phyloP scores from a whole-genome alignment of 768 basidiomycete species.

The Podaxis carcinomalis region DNA sequence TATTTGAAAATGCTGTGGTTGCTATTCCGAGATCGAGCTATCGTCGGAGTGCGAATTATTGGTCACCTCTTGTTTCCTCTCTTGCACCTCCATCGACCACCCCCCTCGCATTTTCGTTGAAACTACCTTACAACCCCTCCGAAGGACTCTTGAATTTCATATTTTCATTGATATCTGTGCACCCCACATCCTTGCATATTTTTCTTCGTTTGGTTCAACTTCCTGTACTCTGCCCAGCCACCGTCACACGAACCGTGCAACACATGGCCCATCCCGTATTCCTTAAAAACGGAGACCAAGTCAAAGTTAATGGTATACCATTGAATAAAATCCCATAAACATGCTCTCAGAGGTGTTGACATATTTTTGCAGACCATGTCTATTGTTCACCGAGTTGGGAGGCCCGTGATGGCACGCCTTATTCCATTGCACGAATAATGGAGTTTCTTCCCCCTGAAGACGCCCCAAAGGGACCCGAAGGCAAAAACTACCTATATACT shows the following conservation, averaged over 20 bases:
- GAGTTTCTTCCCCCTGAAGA: slow-evolving; percentile 87
- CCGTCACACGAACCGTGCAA: slow-evolving; percentile 15
- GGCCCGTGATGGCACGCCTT: slow-evolving; percentile 90
- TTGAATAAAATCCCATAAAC: slow-evolving; percentile 16
- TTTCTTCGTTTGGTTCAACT: slow-evolving; percentile 28
- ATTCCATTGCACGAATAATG: slow-evolving; percentile 95
- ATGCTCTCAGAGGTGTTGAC: slow-evolving; percentile 15
- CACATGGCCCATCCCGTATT: slow-evolving; percentile 46
- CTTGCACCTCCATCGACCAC: slow-evolving; percentile 31
- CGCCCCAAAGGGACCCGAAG: slow-evolving; percentile 58
- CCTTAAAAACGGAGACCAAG: slow-evolving; percentile 80
- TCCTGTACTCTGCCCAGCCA: slow-evolving; percentile 21
- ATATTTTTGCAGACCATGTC: slow-evolving; percentile 80
- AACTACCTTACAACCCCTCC: slow-evolving; percentile 14
- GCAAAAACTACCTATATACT: slow-evolving; percentile 65
- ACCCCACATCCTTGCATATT: slow-evolving; percentile 15
- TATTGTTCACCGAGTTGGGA: slow-evolving; percentile 95
- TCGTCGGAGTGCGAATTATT: slow-evolving; percentile 41
- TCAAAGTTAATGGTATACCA: slow-evolving; percentile 80
- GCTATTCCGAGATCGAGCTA: slow-evolving; percentile 11
- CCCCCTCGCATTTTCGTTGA: slow-evolving; percentile 20
- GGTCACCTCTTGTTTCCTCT: slow-evolving; percentile 32
- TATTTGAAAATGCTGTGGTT: slow-evolving; percentile 17
- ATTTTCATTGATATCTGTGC: slow-evolving; percentile 18
- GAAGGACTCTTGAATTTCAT: slow-evolving; percentile 18